Evolutionary conservation across 2,329 filamentous ascomycete genomes (phyloP).

Genomic region (Lasiodiplodia theobromae): DNA sequence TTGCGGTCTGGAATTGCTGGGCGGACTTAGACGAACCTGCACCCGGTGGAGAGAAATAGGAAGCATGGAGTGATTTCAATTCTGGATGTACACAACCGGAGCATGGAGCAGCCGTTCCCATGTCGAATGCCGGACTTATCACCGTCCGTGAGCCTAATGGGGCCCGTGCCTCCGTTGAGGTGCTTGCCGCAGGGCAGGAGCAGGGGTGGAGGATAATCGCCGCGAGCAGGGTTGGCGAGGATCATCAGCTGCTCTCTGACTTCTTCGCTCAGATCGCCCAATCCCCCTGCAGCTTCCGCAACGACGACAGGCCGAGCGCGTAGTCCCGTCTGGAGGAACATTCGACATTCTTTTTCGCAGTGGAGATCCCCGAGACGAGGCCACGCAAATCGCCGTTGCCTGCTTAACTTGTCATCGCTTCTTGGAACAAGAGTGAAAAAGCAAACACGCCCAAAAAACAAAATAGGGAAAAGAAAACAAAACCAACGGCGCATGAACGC

Average conservation of each 20-base stretch:
- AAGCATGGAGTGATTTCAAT: not conserved
- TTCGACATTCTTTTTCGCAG: not conserved
- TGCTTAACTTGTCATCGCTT: slow-evolving; percentile 2
- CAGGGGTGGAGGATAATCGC: not conserved
- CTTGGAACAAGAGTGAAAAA: not conserved
- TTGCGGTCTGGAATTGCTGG: not conserved
- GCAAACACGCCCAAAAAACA: not conserved
- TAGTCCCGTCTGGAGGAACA: not conserved
- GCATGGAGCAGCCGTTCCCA: slow-evolving; percentile 1
- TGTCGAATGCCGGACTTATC: not conserved
- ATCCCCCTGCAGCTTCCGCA: slow-evolving; percentile 3
- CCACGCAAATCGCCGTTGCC: not conserved
- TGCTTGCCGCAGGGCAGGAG: not conserved
- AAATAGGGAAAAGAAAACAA: not conserved
- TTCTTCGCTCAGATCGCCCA: slow-evolving; percentile 7
- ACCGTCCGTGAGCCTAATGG: slow-evolving; percentile 4
- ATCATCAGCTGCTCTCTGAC: slow-evolving; percentile 15
- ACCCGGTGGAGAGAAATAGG: not conserved
- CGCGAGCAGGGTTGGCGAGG: slow-evolving; percentile 17
- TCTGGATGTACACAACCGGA: not conserved
- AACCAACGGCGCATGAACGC: slow-evolving; percentile 1
- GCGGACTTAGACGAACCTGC: not conserved
- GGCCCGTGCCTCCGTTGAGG: slow-evolving; percentile 1
- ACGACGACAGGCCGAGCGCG: not conserved
- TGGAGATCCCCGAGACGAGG: not conserved